phyloP scores from a whole-genome alignment of 2,329 filamentous ascomycete genomes.

The Nemania sp. region DNA sequence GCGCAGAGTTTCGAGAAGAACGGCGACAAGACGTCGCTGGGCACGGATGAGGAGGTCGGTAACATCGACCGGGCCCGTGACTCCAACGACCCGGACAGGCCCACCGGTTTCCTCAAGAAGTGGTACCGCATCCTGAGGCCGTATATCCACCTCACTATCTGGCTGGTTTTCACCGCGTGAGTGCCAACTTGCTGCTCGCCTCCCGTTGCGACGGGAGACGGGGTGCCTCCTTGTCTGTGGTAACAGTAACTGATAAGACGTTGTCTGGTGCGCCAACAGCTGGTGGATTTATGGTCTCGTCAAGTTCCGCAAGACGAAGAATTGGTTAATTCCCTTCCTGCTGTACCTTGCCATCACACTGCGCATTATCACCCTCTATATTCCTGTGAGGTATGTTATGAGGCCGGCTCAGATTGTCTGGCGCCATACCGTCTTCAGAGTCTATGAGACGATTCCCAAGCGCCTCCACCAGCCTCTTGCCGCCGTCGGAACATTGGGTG shows the following conservation, averaged over 20 bases:
- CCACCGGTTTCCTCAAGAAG: constrained; percentile 30
- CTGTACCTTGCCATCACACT: constrained; percentile 75
- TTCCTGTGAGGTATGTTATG: constrained; percentile 68
- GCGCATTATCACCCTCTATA: constrained; percentile 73
- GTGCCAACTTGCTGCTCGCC: constrained; percentile 24
- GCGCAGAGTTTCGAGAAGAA: constrained; percentile 41
- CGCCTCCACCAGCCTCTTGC: constrained; percentile 66
- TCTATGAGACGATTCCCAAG: constrained; percentile 66
- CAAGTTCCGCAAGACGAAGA: constrained; percentile 68
- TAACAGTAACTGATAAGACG: constrained; percentile 16
- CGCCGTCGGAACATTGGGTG: constrained; percentile 64
- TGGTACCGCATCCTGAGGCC: constrained; percentile 51
- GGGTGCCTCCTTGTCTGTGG: not conserved
- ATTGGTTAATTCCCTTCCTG: constrained; percentile 84
- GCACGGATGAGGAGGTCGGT: constrained; percentile 39
- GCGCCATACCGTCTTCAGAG: constrained; percentile 63
- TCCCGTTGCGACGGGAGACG: not conserved
- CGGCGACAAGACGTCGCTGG: constrained; percentile 37
- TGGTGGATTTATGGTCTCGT: constrained; percentile 53
- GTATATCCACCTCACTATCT: constrained; percentile 50
- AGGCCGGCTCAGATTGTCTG: constrained; percentile 69
- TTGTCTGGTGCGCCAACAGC: constrained; percentile 29
- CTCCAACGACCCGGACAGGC: constrained; percentile 25
- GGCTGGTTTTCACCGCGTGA: constrained; percentile 43
- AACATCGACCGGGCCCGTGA: constrained; percentile 33